These are phyloP conservation scores for Starmerella bombicola DNA, from an alignment of 805 yeast species.

Conservation along the genomic window DNA sequence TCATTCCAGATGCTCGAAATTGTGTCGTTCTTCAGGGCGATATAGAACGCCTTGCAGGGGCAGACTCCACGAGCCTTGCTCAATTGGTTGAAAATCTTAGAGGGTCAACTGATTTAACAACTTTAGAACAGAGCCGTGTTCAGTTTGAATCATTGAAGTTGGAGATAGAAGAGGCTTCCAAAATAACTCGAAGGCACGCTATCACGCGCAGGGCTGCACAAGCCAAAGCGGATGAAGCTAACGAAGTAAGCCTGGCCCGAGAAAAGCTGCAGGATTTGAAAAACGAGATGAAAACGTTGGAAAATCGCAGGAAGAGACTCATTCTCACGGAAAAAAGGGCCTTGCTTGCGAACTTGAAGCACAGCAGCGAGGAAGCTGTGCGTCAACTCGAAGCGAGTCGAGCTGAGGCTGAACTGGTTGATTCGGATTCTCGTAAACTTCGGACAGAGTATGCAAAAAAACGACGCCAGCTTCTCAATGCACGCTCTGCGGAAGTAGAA, in stretches of 20 bases:
- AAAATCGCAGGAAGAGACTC: constrained; percentile 7
- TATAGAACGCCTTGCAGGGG: constrained; percentile 84
- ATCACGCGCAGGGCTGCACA: constrained; percentile 63
- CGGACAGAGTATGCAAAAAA: constrained; percentile 19
- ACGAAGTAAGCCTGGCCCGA: constrained; percentile 45
- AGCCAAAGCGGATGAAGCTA: constrained; percentile 37
- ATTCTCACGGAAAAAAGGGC: constrained; percentile 8
- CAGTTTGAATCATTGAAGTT: constrained; percentile 58
- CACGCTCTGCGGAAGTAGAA: constrained; percentile 14
- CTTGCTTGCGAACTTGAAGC: constrained; percentile 3
- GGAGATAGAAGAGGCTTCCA: constrained; percentile 45
- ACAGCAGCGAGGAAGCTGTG: constrained; percentile 8
- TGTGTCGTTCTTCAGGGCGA: constrained; percentile 95
- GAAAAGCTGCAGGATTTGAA: constrained; percentile 28
- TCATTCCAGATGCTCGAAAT: constrained; percentile 77
- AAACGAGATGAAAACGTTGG: constrained; percentile 7
- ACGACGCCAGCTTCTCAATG: constrained; percentile 12
- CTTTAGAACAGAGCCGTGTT: constrained; percentile 43
- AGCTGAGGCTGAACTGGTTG: constrained; percentile 7
- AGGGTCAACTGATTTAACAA: constrained; percentile 44
- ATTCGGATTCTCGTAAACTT: constrained; percentile 7
- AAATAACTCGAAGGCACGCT: constrained; percentile 51
- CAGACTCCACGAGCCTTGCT: constrained; percentile 64
- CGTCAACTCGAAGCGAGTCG: not conserved
- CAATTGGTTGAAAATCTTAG: constrained; percentile 57